Conservation (phyloP, 495 filamentous ascomycete species). For the Aspergillus olivimuriae region DNA sequence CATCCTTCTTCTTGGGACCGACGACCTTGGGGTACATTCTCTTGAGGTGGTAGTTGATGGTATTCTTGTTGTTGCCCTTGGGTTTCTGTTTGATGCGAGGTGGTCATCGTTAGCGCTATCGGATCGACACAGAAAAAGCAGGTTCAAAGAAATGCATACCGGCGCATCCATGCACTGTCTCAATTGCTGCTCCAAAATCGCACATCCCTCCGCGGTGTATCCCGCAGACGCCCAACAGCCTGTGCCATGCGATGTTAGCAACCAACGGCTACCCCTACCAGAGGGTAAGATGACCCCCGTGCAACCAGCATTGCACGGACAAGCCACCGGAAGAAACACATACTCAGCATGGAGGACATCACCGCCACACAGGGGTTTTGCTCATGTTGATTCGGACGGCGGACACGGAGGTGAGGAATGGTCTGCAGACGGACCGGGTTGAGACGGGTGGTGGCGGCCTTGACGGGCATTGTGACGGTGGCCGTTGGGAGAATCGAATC, state of each 20-base stretch:
- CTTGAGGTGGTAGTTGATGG: conserved; percentile 90
- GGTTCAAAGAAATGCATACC: conserved; percentile 41
- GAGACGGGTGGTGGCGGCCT: conserved; percentile 40
- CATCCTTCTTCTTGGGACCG: conserved; percentile 65
- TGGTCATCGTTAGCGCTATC: conserved; percentile 8
- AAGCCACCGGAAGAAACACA: too few species aligned
- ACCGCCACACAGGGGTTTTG: conserved; percentile 73
- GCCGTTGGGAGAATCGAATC: conserved; percentile 17
- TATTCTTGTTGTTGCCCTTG: conserved; percentile 63
- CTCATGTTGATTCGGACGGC: conserved; percentile 68
- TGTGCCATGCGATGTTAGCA: conserved; percentile 25
- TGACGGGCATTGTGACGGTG: conserved; percentile 42
- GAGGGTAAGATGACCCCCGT: too few species aligned
- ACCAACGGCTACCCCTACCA: not conserved
- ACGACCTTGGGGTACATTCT: conserved; percentile 78
- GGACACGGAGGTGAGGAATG: conserved; percentile 74
- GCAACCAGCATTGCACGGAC: too few species aligned
- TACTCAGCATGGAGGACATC: conserved; percentile 91
- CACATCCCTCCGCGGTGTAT: conserved; percentile 65
- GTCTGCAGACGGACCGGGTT: conserved; percentile 79
- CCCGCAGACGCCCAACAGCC: conserved; percentile 94
- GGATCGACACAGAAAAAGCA: not conserved
- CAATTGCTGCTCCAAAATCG: conserved; percentile 72
- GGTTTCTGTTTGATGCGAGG: conserved; percentile 46
- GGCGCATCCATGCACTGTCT: conserved; percentile 90